Percentiles rank a stretch among this genome's conserved stretches.
Conservation (phyloP, 768 basidiomycete genomes). For the Mycena maculata region DNA sequence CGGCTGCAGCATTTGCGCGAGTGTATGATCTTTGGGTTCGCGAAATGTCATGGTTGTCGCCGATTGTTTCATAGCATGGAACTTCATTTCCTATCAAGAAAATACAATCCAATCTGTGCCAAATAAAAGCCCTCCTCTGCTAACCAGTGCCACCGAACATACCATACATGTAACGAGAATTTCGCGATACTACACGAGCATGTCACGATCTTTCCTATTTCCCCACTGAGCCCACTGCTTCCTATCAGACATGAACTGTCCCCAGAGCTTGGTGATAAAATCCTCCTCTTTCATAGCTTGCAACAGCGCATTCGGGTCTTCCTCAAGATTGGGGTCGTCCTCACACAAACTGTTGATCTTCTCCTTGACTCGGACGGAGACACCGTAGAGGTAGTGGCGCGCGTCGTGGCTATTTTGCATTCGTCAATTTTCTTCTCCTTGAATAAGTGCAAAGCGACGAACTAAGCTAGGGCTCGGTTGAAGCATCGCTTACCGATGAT, state of each 20-base stretch:
- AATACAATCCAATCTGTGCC: background rate
- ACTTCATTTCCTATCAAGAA: too few species aligned
- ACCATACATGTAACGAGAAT: background rate
- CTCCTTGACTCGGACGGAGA: slow-evolving; percentile 27
- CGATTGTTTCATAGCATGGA: too few species aligned
- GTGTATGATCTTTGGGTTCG: too few species aligned
- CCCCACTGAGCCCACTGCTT: slow-evolving; percentile 19
- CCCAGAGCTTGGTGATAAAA: slow-evolving; percentile 29
- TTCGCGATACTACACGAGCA: background rate
- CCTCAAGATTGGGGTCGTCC: slow-evolving; percentile 21
- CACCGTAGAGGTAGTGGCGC: slow-evolving; percentile 29
- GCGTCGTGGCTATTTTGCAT: slow-evolving; percentile 25
- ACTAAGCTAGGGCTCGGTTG: slow-evolving; percentile 31
- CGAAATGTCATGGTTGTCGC: too few species aligned
- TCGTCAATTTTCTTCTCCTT: background rate
- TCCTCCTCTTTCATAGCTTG: slow-evolving; percentile 29
- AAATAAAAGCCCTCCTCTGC: too few species aligned
- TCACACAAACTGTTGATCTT: slow-evolving; percentile 27
- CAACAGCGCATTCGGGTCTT: slow-evolving; percentile 26
- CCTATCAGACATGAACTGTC: slow-evolving; percentile 27
- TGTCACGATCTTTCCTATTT: slow-evolving; percentile 25
- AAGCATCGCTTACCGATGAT: slow-evolving; percentile 27
- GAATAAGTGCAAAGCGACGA: background rate
- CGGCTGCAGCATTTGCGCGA: too few species aligned
- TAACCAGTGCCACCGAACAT: background rate